Base-by-base conservation (phyloP, 2,329 filamentous ascomycete genomes). In the Venturia aucupariae region DNA sequence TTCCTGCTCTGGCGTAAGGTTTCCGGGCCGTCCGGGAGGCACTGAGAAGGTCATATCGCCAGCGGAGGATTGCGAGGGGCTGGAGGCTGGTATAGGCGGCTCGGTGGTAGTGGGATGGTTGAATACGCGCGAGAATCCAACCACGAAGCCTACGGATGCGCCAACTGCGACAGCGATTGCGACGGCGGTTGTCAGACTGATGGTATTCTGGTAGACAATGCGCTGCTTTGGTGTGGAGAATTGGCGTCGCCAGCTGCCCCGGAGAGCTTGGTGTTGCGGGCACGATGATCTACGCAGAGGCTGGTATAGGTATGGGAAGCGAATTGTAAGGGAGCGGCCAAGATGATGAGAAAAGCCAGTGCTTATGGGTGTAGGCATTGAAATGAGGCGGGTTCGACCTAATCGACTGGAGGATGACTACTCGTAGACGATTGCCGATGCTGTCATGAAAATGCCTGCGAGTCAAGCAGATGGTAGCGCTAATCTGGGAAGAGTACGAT, bases 1-100 rank as follows among this genome's bases (percentile, higher is more conserved):
- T 71, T 96, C 90, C 77, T 99, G 87, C 67, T 97, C 92, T 3
- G 86, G 76, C n/a, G 92, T 97, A 65, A 99, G 81, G 69, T 90
- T 96, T 66, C 90, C 92, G 64, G 91, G 84, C 67, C 92, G 86
- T 63, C 94, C 94, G 44, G 88, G 84, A 55, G 82, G 82, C 38
- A 71, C 72, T 35, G 38, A 13, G 39, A 22, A 10, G 11, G 63
- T 11, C 63, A 64, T 64, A 22, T 15, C 30, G 11, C 4, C 22
- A 22, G 32, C 17, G 2, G 24, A 4, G 8, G 61, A 5, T 32
- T 46, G 22, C 24, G 42, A 32, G 13, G 24, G 48, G 35, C n/a
- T n/a, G n/a, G 30, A 62, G 39, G n/a, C 41, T 27, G 61, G 42
- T 15, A 54, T 30, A 10, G 61, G 42, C 30, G 35, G 22, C 10